These are phyloP conservation scores for Tetradesmus obliquus DNA, from an alignment of 139 green algal species.

Conservation along the genomic window DNA sequence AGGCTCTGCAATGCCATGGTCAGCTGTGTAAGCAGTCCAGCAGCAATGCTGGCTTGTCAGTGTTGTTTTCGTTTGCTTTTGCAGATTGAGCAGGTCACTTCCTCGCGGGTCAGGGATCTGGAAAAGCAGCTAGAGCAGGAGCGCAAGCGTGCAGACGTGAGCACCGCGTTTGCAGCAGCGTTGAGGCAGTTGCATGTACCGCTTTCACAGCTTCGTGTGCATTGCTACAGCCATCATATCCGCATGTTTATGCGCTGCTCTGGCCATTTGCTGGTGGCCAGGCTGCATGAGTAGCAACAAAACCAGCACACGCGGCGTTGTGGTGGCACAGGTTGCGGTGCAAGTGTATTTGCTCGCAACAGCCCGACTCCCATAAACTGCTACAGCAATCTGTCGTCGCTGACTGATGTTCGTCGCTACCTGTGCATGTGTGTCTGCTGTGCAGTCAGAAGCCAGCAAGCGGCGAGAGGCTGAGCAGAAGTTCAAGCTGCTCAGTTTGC, in stretches of 20 bases:
- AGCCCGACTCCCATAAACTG: too few species aligned
- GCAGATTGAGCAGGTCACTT: constrained; percentile 34
- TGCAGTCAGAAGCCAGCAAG: constrained; percentile 20
- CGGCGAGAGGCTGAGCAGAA: constrained; percentile 38
- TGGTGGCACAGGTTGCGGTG: too few species aligned
- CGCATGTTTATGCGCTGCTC: too few species aligned
- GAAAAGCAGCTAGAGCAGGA: constrained; percentile 24
- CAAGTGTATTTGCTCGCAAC: too few species aligned
- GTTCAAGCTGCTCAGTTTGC: background rate
- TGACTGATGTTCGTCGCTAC: too few species aligned
- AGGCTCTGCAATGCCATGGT: background rate
- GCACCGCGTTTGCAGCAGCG: background rate
- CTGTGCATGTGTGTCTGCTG: background rate
- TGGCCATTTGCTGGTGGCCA: too few species aligned
- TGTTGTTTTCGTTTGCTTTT: background rate
- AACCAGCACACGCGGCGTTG: too few species aligned
- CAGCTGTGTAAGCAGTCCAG: background rate
- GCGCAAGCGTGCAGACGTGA: constrained; percentile 38
- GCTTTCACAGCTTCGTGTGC: background rate
- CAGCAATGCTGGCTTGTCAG: background rate
- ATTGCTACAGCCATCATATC: too few species aligned
- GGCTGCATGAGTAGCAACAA: too few species aligned
- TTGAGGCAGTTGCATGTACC: background rate
- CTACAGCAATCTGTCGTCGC: too few species aligned
- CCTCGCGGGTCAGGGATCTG: constrained; percentile 28